Evolutionary conservation across 345 rosid genomes (phyloP).

Genomic region (Balakata baccata): DNA sequence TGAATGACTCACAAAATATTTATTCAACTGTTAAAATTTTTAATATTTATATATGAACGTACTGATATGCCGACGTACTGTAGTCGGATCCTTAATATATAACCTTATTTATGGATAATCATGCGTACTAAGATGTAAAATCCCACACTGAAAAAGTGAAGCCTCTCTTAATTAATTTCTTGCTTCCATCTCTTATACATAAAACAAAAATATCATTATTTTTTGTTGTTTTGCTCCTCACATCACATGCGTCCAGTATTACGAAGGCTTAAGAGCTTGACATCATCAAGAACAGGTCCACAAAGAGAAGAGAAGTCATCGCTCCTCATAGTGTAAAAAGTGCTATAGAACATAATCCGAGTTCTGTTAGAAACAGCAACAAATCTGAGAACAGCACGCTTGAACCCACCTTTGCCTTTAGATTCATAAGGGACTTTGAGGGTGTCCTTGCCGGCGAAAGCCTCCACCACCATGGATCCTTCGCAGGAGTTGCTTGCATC

Average conservation of each 20-base stretch:
- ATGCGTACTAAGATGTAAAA: too few relatives aligned
- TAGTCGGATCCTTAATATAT: too few relatives aligned
- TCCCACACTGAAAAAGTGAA: too few relatives aligned
- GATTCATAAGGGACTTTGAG: conserved; percentile 50
- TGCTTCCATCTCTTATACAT: too few relatives aligned
- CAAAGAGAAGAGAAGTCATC: conserved; percentile 73
- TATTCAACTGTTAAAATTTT: too few relatives aligned
- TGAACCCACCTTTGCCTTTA: conserved; percentile 62
- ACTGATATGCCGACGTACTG: too few relatives aligned
- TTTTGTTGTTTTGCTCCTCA: too few relatives aligned
- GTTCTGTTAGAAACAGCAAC: conserved; percentile 52
- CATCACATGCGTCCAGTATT: not conserved
- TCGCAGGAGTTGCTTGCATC: conserved; percentile 63
- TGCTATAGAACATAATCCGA: conserved; percentile 60
- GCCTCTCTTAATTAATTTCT: too few relatives aligned
- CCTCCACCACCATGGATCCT: conserved; percentile 70
- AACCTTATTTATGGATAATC: too few relatives aligned
- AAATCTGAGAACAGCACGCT: conserved; percentile 46
- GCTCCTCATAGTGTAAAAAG: conserved; percentile 57
- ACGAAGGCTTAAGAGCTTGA: conserved; percentile 47
- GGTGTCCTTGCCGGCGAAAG: conserved; percentile 52
- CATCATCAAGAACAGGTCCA: conserved; percentile 77
- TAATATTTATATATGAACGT: too few relatives aligned
- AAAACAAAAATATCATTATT: too few relatives aligned
- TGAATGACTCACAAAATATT: too few relatives aligned